phyloP scores from a whole-genome alignment of 106 monocot species.

The Narthecium ossifragum region DNA sequence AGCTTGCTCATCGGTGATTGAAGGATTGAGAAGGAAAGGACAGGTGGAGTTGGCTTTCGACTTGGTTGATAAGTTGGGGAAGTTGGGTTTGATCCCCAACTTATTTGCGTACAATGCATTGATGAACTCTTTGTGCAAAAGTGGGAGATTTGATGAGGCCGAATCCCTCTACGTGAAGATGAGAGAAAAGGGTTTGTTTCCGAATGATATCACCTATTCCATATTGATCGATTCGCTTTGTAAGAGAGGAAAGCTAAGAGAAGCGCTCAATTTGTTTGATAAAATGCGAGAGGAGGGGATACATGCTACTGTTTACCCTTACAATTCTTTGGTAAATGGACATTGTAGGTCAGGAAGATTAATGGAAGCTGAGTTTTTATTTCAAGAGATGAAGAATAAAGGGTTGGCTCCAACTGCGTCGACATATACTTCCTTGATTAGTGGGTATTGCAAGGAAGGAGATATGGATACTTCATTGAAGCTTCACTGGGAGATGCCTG shows the following conservation, averaged over 20 bases:
- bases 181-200: slow-evolving; percentile 45
- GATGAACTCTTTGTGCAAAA: slow-evolving; percentile 78
- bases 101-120: slow-evolving; percentile 85
- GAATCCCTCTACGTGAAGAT: slow-evolving; percentile 60
- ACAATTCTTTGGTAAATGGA: slow-evolving; percentile 88
- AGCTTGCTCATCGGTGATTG: slow-evolving; percentile 55
- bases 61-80: slow-evolving; percentile 47
- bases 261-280: slow-evolving; percentile 41
- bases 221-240: slow-evolving; percentile 84
- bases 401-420: slow-evolving; percentile 59
- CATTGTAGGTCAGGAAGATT: slow-evolving; percentile 62
- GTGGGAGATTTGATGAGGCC: slow-evolving; percentile 56
- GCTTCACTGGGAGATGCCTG: slow-evolving; percentile 66
- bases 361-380: slow-evolving; percentile 42
- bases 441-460: slow-evolving; percentile 60
- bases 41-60: slow-evolving; percentile 61
- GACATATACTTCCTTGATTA: slow-evolving; percentile 70
- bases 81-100: slow-evolving; percentile 62
- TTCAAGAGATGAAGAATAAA: slow-evolving; percentile 33
- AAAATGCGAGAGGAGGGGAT: slow-evolving; percentile 53
- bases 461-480: slow-evolving; percentile 41
- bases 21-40: slow-evolving; percentile 59
- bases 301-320: slow-evolving; percentile 47
- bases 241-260: slow-evolving; percentile 41
- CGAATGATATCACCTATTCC: slow-evolving; percentile 81